These are phyloP conservation scores for Leptomonas pyrrhocoris DNA, from an alignment of 208 protist species.

Conservation along the genomic window DNA sequence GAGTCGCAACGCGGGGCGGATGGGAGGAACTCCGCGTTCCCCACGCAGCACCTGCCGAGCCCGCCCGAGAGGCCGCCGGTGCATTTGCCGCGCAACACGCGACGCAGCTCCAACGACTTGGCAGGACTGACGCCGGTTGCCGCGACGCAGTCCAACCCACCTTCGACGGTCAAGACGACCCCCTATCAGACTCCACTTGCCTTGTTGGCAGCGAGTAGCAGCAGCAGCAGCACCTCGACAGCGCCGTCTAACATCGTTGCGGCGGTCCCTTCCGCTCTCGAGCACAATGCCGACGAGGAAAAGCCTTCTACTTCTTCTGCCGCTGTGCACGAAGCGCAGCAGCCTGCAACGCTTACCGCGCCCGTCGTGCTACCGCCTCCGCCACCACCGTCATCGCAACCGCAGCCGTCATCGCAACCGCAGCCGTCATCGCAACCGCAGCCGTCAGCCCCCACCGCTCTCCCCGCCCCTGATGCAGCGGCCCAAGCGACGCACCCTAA, in stretches of 20 bases:
- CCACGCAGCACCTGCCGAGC: conserved; percentile 11
- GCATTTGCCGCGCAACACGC: neutral
- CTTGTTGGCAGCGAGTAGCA: conserved; percentile 3
- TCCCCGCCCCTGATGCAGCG: no score
- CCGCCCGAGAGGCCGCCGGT: conserved; percentile 9
- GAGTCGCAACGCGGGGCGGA: conserved; percentile 1
- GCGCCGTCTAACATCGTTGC: neutral
- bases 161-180: neutral
- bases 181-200: conserved; percentile 19
- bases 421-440: neutral
- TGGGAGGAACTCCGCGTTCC: neutral
- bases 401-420: no score
- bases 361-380: neutral
- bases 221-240: conserved; percentile 1
- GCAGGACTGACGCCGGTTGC: neutral
- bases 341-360: no score
- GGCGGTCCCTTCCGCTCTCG: no score
- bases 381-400: neutral
- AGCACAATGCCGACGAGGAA: no score
- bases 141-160: neutral
- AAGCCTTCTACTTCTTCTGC: no score
- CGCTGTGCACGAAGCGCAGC: no score
- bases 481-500: no score
- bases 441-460: neutral
- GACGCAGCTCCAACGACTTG: neutral